These are phyloP conservation scores for Cucurbita moschata DNA, from an alignment of 306 rosid genomes.

Conservation along the genomic window DNA sequence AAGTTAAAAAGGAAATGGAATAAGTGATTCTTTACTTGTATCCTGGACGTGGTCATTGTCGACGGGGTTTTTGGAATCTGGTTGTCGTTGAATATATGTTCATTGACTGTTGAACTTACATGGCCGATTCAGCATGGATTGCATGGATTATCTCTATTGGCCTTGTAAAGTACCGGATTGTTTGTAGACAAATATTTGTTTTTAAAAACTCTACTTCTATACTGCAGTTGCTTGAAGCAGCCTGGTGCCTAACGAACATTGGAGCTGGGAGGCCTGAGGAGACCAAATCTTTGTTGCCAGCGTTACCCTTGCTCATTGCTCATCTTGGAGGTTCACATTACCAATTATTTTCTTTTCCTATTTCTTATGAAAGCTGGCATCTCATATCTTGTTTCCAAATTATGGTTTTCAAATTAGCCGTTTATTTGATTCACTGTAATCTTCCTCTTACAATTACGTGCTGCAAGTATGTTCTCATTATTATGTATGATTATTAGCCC, in stretches of 20 bases:
- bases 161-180: neutral
- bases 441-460: neutral
- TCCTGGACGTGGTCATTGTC: neutral
- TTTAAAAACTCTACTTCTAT: constrained; percentile 14
- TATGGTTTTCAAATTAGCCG: neutral
- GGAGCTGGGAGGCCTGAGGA: constrained; percentile 96
- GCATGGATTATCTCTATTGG: neutral
- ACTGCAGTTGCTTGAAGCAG: constrained; percentile 91
- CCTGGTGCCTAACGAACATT: constrained; percentile 97
- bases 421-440: neutral
- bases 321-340: constrained; percentile 79
- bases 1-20: neutral
- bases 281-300: constrained; percentile 79
- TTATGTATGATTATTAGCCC: neutral
- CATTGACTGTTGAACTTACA: neutral
- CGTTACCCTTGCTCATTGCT: constrained; percentile 82
- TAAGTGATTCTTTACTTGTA: neutral
- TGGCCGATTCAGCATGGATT: neutral
- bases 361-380: neutral
- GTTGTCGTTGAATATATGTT: neutral
- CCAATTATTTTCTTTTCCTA: constrained; percentile 6
- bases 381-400: neutral
- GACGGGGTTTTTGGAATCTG: neutral
- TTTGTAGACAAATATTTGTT: neutral
- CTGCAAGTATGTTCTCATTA: neutral